Evolutionary conservation across 1,284 basidiomycete species (phyloP).

Genomic region (Gomphus sp.): DNA sequence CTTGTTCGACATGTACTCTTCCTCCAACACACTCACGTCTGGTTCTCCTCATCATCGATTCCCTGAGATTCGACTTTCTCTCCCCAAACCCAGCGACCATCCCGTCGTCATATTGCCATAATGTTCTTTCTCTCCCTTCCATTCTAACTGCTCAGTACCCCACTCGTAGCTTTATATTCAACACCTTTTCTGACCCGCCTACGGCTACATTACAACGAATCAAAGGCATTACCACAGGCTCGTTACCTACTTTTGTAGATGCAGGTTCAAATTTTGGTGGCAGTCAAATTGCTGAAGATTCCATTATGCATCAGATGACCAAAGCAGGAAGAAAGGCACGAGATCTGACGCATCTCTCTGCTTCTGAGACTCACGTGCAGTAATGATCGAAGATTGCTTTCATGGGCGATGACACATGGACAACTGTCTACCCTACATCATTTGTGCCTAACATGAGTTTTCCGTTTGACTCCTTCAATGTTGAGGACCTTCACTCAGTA

Average conservation of each 20-base stretch:
- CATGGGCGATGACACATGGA: slow-evolving; percentile 98
- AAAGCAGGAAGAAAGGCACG: slow-evolving; percentile 26
- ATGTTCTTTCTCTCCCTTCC: slow-evolving; percentile 71
- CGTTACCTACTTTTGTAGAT: slow-evolving; percentile 93
- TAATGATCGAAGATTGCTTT: slow-evolving; percentile 49
- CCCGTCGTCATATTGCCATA: slow-evolving; percentile 68
- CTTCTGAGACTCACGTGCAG: background rate
- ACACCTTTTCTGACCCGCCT: slow-evolving; percentile 89
- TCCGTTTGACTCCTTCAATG: slow-evolving; percentile 96
- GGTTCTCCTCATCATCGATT: slow-evolving; percentile 85
- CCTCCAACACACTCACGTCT: slow-evolving; percentile 67
- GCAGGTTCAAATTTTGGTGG: slow-evolving; percentile 88
- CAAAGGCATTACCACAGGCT: slow-evolving; percentile 93
- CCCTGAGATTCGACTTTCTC: slow-evolving; percentile 92
- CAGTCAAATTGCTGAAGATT: slow-evolving; percentile 83
- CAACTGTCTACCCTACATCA: slow-evolving; percentile 73
- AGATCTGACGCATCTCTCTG: background rate
- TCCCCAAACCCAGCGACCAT: slow-evolving; percentile 58
- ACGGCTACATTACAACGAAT: slow-evolving; percentile 94
- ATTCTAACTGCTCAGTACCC: slow-evolving; percentile 59
- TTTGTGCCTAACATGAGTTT: slow-evolving; percentile 68
- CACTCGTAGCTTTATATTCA: slow-evolving; percentile 73
- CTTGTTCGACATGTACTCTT: slow-evolving; percentile 41
- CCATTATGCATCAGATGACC: slow-evolving; percentile 40
- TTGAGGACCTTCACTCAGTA: slow-evolving; percentile 95